Percentiles rank a stretch among this genome's conserved stretches.
These are phyloP conservation scores for Phyllosticta citrichinensis DNA, from an alignment of 2,329 filamentous ascomycete species.

Conservation along the genomic window DNA sequence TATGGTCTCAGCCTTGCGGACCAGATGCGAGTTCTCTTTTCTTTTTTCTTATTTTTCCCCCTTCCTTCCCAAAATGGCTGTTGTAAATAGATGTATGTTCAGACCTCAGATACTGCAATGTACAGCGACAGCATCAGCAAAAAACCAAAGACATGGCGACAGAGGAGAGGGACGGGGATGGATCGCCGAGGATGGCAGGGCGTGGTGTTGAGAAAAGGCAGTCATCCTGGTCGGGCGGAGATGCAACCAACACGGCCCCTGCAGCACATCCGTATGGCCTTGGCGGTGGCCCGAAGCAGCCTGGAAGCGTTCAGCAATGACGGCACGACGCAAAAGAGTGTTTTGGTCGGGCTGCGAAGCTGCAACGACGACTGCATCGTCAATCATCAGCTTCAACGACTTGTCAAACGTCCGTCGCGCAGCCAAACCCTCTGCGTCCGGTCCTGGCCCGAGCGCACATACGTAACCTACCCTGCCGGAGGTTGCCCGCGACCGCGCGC, in stretches of 20 bases:
- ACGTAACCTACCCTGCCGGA: constrained; percentile 7
- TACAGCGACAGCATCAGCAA: not conserved
- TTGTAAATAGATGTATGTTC: too few relatives aligned
- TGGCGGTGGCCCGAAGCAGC: not conserved
- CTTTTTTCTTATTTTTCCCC: not conserved
- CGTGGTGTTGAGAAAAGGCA: not conserved
- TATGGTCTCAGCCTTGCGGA: not conserved
- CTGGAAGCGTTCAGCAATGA: not conserved
- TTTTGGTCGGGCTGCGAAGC: not conserved
- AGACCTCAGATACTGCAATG: too few relatives aligned
- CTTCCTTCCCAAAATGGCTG: too few relatives aligned
- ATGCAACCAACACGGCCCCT: not conserved
- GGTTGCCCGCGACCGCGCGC: constrained; percentile 6
- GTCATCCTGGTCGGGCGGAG: not conserved
- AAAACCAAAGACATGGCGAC: not conserved
- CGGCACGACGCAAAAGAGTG: not conserved
- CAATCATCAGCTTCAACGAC: not conserved
- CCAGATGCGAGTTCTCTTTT: not conserved
- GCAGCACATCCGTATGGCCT: not conserved
- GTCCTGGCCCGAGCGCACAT: not conserved
- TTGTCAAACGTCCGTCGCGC: not conserved
- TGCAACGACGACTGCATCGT: not conserved
- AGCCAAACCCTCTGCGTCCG: not conserved
- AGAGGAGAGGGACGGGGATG: too few relatives aligned
- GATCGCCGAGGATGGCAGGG: not conserved